Evolutionary conservation across 805 yeast genomes (phyloP).

Genomic region (Teunomyces pallodes): DNA sequence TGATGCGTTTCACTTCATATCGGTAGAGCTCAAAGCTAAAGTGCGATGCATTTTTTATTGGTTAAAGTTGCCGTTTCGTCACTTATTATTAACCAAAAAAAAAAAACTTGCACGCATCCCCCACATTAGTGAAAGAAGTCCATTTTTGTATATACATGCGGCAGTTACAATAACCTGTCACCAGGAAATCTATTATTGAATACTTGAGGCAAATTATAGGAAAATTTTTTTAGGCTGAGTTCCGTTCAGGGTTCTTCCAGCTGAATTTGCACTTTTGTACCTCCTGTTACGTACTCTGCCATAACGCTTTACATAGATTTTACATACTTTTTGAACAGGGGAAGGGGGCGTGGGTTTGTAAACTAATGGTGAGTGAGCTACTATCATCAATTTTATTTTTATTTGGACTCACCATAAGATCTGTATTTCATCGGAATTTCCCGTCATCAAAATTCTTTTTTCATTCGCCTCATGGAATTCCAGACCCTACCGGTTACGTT

Average conservation of each 20-base stretch:
- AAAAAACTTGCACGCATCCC: not conserved
- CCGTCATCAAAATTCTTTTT: not conserved
- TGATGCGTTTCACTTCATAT: not conserved
- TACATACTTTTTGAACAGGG: too few relatives aligned
- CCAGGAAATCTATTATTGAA: not conserved
- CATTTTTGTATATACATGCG: not conserved
- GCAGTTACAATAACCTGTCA: not conserved
- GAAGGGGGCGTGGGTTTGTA: too few relatives aligned
- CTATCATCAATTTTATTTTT: not conserved
- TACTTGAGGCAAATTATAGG: not conserved
- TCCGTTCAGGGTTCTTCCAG: not conserved
- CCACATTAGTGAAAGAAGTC: not conserved
- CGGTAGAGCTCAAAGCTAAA: not conserved
- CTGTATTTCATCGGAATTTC: not conserved
- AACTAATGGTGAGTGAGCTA: not conserved
- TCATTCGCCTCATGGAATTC: not conserved
- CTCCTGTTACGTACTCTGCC: not conserved
- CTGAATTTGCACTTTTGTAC: not conserved
- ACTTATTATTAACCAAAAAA: not conserved
- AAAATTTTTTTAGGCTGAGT: not conserved
- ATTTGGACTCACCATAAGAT: not conserved
- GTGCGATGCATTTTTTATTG: not conserved
- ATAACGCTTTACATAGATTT: too few relatives aligned
- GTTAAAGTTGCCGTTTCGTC: not conserved
- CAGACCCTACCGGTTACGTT: not conserved